phyloP scores from a whole-genome alignment of 192 early-diverging fungal genomes.

The Coemansia umbellata region DNA sequence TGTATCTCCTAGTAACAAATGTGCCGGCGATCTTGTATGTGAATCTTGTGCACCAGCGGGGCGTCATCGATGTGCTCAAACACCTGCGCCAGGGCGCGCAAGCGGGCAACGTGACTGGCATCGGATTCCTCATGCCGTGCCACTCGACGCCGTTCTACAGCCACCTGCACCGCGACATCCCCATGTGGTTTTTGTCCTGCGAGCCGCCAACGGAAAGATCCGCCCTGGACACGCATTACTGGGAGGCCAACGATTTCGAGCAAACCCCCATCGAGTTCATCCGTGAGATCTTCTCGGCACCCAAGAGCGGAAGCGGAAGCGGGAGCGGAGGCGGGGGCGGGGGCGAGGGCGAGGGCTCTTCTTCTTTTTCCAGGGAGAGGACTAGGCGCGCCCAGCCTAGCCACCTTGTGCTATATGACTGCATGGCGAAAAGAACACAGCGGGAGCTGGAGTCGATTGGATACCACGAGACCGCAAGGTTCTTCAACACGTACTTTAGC shows the following conservation, averaged over 20 bases:
- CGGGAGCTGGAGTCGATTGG: constrained; percentile 32
- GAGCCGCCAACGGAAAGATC: constrained; percentile 71
- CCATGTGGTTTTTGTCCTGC: constrained; percentile 86
- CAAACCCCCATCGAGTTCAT: constrained; percentile 62
- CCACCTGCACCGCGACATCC: constrained; percentile 64
- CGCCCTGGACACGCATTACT: constrained; percentile 55
- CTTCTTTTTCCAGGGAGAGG: background rate
- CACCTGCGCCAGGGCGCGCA: constrained; percentile 59
- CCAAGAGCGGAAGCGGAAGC: too few relatives aligned
- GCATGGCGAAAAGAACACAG: constrained; percentile 41
- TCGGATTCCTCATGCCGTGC: constrained; percentile 92
- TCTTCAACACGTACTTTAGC: constrained; percentile 91
- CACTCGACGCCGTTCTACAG: constrained; percentile 96
- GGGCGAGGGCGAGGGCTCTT: too few relatives aligned
- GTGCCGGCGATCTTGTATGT: constrained; percentile 67
- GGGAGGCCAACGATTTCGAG: constrained; percentile 78
- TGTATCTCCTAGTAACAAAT: constrained; percentile 61
- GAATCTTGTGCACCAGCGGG: constrained; percentile 80
- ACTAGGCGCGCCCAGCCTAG: constrained; percentile 53
- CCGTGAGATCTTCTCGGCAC: constrained; percentile 31
- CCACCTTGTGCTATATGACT: constrained; percentile 79
- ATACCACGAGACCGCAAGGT: constrained; percentile 70
- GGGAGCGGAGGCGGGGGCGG: too few relatives aligned
- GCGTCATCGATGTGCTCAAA: constrained; percentile 81
- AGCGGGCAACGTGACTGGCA: constrained; percentile 10